phyloP scores from a whole-genome alignment of 371 early-diverging fungal genomes.

The Actinomortierella ambigua region DNA sequence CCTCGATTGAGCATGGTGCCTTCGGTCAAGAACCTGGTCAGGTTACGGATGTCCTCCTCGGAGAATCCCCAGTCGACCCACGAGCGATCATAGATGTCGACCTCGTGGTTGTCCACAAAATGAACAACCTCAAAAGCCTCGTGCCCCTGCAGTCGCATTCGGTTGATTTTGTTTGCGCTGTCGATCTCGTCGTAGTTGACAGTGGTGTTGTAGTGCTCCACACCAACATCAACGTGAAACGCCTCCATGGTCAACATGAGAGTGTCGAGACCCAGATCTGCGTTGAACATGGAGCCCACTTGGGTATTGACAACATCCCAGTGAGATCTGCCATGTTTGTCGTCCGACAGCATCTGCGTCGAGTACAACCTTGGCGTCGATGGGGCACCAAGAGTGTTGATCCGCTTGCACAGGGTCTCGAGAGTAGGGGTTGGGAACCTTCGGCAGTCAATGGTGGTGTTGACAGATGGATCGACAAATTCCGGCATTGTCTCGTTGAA shows the following conservation, averaged over 20 bases:
- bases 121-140: slow-evolving; percentile 1
- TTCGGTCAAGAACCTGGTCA: neutral
- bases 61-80: slow-evolving; percentile 10
- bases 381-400: neutral
- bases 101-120: neutral
- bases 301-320: neutral
- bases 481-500: too few relatives aligned
- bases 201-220: neutral
- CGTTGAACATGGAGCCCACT: too few relatives aligned
- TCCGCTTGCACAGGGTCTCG: neutral
- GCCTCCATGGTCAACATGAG: neutral
- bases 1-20: slow-evolving; percentile 2
- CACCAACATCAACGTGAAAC: neutral
- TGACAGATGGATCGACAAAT: slow-evolving; percentile 1
- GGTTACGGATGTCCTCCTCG: neutral
- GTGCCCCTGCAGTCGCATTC: neutral
- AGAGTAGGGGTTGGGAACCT: neutral
- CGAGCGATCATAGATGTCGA: neutral
- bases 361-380: neutral
- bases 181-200: too few relatives aligned
- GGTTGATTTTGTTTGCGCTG: neutral
- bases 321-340: neutral
- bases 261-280: neutral
- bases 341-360: neutral
- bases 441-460: neutral